Base-by-base conservation (phyloP, 2,329 filamentous ascomycete genomes). In the Calonectria pseudoturangicola region DNA sequence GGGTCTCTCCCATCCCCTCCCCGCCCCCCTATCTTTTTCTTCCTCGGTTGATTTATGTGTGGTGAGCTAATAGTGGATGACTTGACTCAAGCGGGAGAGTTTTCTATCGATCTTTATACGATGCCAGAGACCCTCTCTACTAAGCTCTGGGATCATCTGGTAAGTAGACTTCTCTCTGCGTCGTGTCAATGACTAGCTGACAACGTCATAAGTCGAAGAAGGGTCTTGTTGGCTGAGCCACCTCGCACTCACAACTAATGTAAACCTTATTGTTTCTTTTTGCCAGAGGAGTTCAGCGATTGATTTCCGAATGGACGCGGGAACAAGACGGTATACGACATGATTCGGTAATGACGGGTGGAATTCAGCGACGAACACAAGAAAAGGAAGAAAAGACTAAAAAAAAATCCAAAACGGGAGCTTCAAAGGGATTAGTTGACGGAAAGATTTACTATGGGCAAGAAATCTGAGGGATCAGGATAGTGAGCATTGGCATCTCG, bases 101-200 rank as follows among this genome's bases (percentile, higher is more conserved):
- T 99, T 87, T 97, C 98, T 73, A 96, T 99, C 79, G 97, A 99
- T 82, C 90, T 99, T 71, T 98, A 98, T 87, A 98, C 97, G n/a
- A 92, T 99, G 76, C 96, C 97, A 1, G 97, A 98, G 77, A 86
- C 88, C 33, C 89, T 98, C 45, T 93, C 97, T 82, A 97, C 97
- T 85, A 95, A 95, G 92, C 92, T 99, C 73, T 98, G 96, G 96
- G 96, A 98, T 74, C 97, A 97, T 82, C 82, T 92, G 79, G 89
- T 89, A 83, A 83, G 85, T 83, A 47, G 51, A 27, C 27, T 60
- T 10, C n/a, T 25, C n/a, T 12, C 12, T 25, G 21, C 3, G 21
- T n/a, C 9, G 41, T 9, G 6, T 60, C 13, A 16, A 28, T 18
- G 50, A 27, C 8, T 10, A 30, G 54, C 76, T 75, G 27, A 76